Evolutionary conservation across 148 eudicot species (phyloP).

Genomic region (Drosera capensis): DNA sequence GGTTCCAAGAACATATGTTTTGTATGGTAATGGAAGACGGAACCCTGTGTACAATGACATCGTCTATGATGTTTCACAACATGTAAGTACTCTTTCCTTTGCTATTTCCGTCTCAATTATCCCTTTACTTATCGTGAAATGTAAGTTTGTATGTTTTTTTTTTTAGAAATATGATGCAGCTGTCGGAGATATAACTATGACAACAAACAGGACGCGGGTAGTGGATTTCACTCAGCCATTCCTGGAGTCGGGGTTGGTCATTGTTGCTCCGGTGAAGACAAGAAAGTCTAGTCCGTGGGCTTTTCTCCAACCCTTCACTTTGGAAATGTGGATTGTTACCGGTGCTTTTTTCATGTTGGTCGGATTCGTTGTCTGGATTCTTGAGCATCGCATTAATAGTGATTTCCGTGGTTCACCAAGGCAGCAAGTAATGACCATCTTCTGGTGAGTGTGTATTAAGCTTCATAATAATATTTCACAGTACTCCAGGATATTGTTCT

Average conservation of each 20-base stretch:
- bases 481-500: too few relatives aligned
- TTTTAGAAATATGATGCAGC: slow-evolving; percentile 70
- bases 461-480: too few relatives aligned
- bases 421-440: slow-evolving; percentile 51
- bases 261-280: slow-evolving; percentile 42
- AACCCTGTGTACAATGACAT: slow-evolving; percentile 45
- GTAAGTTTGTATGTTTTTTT: too few relatives aligned
- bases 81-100: slow-evolving; percentile 32
- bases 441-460: slow-evolving; percentile 49
- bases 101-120: too few relatives aligned
- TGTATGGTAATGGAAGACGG: slow-evolving; percentile 57
- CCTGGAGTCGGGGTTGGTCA: slow-evolving; percentile 54
- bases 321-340: slow-evolving; percentile 54
- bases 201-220: slow-evolving; percentile 55
- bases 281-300: slow-evolving; percentile 48
- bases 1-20: slow-evolving; percentile 46
- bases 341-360: slow-evolving; percentile 45
- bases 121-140: too few relatives aligned
- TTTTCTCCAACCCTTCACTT: slow-evolving; percentile 56
- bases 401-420: slow-evolving; percentile 77
- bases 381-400: slow-evolving; percentile 58
- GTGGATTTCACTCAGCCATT: slow-evolving; percentile 82
- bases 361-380: slow-evolving; percentile 64
- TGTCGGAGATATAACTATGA: slow-evolving; percentile 63
- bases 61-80: slow-evolving; percentile 39